phyloP scores from a whole-genome alignment of 2,329 filamentous ascomycete species.

The Acephala macrosclerotiorum region DNA sequence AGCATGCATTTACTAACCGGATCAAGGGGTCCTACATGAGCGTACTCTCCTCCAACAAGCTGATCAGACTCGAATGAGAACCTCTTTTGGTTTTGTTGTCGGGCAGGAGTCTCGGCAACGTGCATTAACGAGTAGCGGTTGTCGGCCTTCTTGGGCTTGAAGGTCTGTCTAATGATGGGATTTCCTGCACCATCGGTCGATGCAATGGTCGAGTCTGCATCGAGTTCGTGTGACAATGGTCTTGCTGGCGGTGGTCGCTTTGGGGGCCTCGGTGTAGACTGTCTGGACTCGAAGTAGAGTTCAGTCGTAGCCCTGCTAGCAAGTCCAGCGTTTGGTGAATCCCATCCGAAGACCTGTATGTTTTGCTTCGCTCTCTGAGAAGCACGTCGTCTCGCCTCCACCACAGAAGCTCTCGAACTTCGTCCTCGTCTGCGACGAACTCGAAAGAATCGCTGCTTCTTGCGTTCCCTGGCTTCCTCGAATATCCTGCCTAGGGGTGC shows the following conservation, averaged over 20 bases:
- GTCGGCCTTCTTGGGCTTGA: slow-evolving; percentile 16
- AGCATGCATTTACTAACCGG: slow-evolving; percentile 22
- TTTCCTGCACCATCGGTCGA: slow-evolving; percentile 34
- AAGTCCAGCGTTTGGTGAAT: slow-evolving; percentile 24
- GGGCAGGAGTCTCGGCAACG: slow-evolving; percentile 31
- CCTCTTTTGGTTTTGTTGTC: slow-evolving; percentile 9
- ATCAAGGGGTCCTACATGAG: slow-evolving; percentile 32
- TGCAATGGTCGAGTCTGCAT: slow-evolving; percentile 15
- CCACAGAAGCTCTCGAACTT: slow-evolving; percentile 25
- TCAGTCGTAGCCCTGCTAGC: slow-evolving; percentile 25
- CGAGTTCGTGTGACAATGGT: not conserved
- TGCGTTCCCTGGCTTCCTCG: slow-evolving; percentile 19
- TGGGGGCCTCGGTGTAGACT: not conserved
- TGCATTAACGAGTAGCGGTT: slow-evolving; percentile 34
- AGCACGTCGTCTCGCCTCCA: slow-evolving; percentile 29
- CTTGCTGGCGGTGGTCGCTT: not conserved
- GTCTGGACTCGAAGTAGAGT: not conserved
- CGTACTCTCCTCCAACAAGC: slow-evolving; percentile 22
- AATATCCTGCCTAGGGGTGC: slow-evolving; percentile 25
- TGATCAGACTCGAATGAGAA: slow-evolving; percentile 14
- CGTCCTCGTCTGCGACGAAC: slow-evolving; percentile 21
- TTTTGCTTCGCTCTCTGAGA: slow-evolving; percentile 29
- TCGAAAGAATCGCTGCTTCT: slow-evolving; percentile 29
- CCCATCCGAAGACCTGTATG: slow-evolving; percentile 36
- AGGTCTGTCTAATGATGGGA: slow-evolving; percentile 23